A percentile compares a stretch with the other conserved stretches of the same genome.
Conservation (phyloP, 2,329 filamentous ascomycete genomes). For the Coniochaeta ligniaria region DNA sequence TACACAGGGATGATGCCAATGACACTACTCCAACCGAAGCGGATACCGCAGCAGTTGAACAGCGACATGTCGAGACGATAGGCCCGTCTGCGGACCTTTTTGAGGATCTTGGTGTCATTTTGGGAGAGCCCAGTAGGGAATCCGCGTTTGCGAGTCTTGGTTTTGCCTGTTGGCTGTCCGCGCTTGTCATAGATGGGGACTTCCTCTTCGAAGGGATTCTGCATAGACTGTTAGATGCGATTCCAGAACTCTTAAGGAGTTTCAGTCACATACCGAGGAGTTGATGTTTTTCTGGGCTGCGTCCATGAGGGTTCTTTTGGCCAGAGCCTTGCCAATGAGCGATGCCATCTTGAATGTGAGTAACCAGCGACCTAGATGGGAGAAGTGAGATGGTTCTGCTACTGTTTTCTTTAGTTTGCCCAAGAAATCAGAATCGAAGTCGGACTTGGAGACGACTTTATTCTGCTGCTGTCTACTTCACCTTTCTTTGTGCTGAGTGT, state of each 20-base stretch:
- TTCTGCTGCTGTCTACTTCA: background rate
- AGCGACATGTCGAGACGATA: slow-evolving; percentile 81
- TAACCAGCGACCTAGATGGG: background rate
- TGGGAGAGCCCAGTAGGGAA: slow-evolving; percentile 75
- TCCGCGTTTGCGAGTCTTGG: slow-evolving; percentile 79
- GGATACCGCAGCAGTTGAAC: slow-evolving; percentile 73
- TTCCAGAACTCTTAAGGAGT: background rate
- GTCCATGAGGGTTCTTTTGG: slow-evolving; percentile 12
- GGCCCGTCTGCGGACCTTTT: slow-evolving; percentile 76
- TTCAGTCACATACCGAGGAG: slow-evolving; percentile 10
- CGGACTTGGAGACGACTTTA: background rate
- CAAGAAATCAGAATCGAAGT: background rate
- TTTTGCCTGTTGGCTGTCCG: slow-evolving; percentile 59
- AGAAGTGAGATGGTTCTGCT: background rate
- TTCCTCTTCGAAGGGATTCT: slow-evolving; percentile 89
- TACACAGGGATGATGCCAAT: slow-evolving; percentile 78
- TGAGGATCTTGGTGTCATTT: slow-evolving; percentile 76
- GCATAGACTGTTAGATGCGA: background rate
- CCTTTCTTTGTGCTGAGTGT: background rate
- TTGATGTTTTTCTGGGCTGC: slow-evolving; percentile 13
- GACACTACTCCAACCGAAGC: slow-evolving; percentile 83
- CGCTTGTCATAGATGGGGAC: slow-evolving; percentile 66
- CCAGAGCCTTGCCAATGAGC: slow-evolving; percentile 6
- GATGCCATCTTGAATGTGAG: background rate
- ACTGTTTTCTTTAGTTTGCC: background rate